phyloP scores from a whole-genome alignment of 1,284 basidiomycete species.

The Sporisorium reilianum region DNA sequence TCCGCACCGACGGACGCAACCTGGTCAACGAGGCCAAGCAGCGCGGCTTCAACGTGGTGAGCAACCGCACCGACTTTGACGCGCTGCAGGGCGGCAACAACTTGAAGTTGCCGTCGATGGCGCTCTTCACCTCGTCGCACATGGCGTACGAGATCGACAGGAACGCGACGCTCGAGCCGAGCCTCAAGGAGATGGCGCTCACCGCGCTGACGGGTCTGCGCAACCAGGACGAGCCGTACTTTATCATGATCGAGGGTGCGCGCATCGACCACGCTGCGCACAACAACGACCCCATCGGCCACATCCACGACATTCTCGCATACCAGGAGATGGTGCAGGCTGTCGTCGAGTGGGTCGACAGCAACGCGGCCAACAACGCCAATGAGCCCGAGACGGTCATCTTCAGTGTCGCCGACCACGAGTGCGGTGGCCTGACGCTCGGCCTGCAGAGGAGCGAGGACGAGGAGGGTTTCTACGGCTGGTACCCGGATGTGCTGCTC shows the following conservation, averaged over 20 bases:
- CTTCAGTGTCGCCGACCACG: constrained; percentile 65
- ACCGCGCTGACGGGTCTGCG: constrained; percentile 65
- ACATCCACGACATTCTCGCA: constrained; percentile 66
- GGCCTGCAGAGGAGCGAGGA: constrained; percentile 54
- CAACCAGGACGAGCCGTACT: constrained; percentile 62
- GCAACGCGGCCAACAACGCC: constrained; percentile 37
- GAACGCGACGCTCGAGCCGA: constrained; percentile 60
- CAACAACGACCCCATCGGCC: constrained; percentile 67
- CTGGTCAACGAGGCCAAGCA: constrained; percentile 59
- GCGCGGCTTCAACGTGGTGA: constrained; percentile 57
- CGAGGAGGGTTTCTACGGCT: constrained; percentile 46
- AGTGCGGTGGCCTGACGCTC: constrained; percentile 65
- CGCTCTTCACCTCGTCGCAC: constrained; percentile 59
- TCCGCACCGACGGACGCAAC: constrained; percentile 62
- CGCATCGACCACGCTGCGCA: constrained; percentile 68
- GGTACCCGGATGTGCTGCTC: constrained; percentile 63
- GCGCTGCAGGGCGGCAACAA: constrained; percentile 40
- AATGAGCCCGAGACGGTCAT: constrained; percentile 57
- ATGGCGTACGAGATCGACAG: constrained; percentile 69
- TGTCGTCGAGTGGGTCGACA: constrained; percentile 56
- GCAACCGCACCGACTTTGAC: constrained; percentile 62
- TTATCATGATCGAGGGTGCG: constrained; percentile 67
- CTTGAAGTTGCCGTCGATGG: constrained; percentile 55
- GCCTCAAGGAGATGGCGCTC: constrained; percentile 66
- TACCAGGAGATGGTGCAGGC: constrained; percentile 59